Evolutionary conservation across 176 grass and related monocot genomes (phyloP), one percentile per base, ranked within the genome.

Genomic region (Panicum miliaceum): DNA sequence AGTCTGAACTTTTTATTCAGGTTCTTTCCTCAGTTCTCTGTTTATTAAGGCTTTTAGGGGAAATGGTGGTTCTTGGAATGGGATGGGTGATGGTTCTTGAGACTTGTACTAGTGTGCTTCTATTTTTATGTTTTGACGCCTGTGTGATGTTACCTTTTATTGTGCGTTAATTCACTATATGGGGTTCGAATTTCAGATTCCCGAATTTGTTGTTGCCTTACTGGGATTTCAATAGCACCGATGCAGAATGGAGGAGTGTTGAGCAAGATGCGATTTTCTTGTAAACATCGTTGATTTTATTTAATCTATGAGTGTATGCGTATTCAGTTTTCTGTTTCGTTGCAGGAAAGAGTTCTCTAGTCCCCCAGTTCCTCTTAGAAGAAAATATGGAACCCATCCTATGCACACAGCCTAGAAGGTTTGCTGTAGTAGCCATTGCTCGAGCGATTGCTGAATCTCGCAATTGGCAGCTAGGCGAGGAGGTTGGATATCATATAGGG

Each of bases 391-490:
- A 94, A 36, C 94, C 94, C 13, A 89, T 97, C 60, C 58, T 97
- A 56, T 97, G 94, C 88, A 97, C 94, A 59, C 94, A 97, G 76
- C 94, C 94, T 52, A 92, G 94, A 90, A 92, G 94, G 82, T 94
- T 97, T 83, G 94, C 94, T 15, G 94, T 94, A 19, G 92, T 97
- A 50, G 81, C 92, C 26, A 94, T 97, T 73, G 94, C 94, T 88
- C 87, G 91, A 78, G 87, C 86, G 41, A 81, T 97, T 50, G 94
- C 92, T 64, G 69, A 94, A 85, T 86, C 92, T 71, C 90, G 90
- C 70, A 85, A 94, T 34, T 97, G 90, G 82, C 81, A 91, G 66
- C 62, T 97, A 14, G 94, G 94, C 27, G 88, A 85, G 68, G 92
- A 94, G 82, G 86, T 97, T 65, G 94, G 94, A 56, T 97, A 97